These are phyloP conservation scores for Aristolochia californica DNA, from an alignment of 164 flowering plant species.

Conservation along the genomic window DNA sequence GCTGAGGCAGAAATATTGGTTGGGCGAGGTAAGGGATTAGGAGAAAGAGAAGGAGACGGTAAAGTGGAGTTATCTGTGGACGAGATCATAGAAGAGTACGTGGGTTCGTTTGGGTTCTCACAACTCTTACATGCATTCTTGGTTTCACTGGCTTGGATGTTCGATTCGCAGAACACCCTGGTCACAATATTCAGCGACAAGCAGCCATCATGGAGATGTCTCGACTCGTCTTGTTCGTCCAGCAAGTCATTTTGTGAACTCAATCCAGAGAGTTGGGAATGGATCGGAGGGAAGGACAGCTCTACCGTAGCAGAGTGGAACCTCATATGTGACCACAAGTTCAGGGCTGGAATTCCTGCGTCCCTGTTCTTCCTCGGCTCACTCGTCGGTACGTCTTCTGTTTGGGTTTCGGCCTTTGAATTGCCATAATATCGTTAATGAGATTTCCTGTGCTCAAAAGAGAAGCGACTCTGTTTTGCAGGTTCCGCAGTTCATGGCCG, in stretches of 20 bases:
- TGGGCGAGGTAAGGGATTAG: slow-evolving; percentile 1
- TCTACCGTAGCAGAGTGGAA: slow-evolving; percentile 55
- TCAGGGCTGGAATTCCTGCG: slow-evolving; percentile 45
- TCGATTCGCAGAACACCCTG: slow-evolving; percentile 48
- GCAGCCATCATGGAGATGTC: slow-evolving; percentile 49
- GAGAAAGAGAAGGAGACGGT: not conserved
- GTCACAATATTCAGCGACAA: slow-evolving; percentile 54
- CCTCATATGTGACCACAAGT: slow-evolving; percentile 42
- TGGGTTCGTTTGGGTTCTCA: slow-evolving; percentile 49
- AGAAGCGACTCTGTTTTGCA: no score
- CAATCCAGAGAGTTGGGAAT: slow-evolving; percentile 40
- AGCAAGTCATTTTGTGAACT: slow-evolving; percentile 25
- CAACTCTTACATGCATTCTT: slow-evolving; percentile 46
- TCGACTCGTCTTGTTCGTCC: slow-evolving; percentile 6
- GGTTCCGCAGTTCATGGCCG: slow-evolving; percentile 46
- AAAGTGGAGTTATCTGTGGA: slow-evolving; percentile 38
- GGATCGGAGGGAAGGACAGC: slow-evolving; percentile 37
- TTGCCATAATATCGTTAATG: no score
- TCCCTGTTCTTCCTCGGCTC: slow-evolving; percentile 56
- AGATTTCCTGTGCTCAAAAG: no score
- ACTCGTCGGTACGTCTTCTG: slow-evolving; percentile 31
- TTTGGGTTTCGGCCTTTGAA: no score
- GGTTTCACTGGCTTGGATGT: slow-evolving; percentile 51
- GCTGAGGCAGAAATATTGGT: slow-evolving; percentile 6
- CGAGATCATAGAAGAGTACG: slow-evolving; percentile 39